Conservation (phyloP, 169 alveolate species). For the Plasmodium sp. region DNA sequence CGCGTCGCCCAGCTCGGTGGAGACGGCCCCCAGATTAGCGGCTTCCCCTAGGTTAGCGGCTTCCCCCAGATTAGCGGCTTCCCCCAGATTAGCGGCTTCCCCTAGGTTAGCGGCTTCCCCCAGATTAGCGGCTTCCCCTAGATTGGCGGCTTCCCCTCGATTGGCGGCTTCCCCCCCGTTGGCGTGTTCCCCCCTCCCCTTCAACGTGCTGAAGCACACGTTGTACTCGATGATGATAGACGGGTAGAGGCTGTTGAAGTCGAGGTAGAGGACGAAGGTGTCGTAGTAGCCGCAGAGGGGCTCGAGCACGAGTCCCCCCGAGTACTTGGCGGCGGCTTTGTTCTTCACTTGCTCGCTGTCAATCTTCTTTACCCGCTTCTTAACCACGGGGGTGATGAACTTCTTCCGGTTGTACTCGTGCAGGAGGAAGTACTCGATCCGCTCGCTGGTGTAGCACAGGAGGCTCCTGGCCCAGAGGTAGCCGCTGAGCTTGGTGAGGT, state of each 20-base stretch:
- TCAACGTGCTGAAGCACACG: slow-evolving; percentile 97
- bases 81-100: slow-evolving; percentile 32
- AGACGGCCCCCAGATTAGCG: slow-evolving; percentile 8
- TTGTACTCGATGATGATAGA: slow-evolving; percentile 99
- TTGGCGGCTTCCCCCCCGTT: slow-evolving; percentile 5
- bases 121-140: slow-evolving; percentile 41
- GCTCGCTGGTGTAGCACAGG: slow-evolving; percentile 91
- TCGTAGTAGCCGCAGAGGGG: slow-evolving; percentile 98
- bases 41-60: slow-evolving; percentile 6
- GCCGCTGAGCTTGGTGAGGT: slow-evolving; percentile 94
- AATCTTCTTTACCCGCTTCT: slow-evolving; percentile 9
- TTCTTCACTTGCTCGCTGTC: slow-evolving; percentile 36
- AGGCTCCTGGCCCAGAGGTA: slow-evolving; percentile 91
- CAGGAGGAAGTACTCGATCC: slow-evolving; percentile 92
- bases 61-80: not conserved
- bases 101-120: slow-evolving; percentile 38
- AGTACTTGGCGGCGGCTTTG: slow-evolving; percentile 80
- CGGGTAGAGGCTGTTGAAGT: slow-evolving; percentile 99
- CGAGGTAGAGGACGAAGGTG: slow-evolving; percentile 95
- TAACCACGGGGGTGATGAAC: slow-evolving; percentile 86
- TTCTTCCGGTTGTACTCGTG: slow-evolving; percentile 91
- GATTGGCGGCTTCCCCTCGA: slow-evolving; percentile 45
- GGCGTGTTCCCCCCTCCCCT: slow-evolving; percentile 56
- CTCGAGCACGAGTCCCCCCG: slow-evolving; percentile 98
- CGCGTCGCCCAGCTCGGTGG: slow-evolving; percentile 75